Evolutionary conservation across 805 yeast species (phyloP).

Genomic region (Maudiozyma barnettii): DNA sequence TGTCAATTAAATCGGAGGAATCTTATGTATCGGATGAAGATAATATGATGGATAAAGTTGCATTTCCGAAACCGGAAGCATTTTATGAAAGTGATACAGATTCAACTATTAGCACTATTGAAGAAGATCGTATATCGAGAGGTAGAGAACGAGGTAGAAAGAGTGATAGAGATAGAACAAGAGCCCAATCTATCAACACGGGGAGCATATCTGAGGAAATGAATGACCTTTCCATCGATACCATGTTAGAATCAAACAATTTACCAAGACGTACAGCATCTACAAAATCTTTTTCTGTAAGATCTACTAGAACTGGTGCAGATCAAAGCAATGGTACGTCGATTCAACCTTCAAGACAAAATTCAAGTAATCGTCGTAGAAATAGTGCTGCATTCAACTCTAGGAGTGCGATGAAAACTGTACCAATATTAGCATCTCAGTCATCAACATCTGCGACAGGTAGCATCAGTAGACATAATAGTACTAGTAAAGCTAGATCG

Average conservation of each 20-base stretch:
- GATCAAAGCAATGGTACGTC: background rate
- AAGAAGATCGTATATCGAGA: background rate
- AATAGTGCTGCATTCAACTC: background rate
- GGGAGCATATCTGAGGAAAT: background rate
- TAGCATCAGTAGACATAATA: background rate
- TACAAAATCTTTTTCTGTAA: background rate
- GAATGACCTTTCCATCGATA: conserved; percentile 8
- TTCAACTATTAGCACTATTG: background rate
- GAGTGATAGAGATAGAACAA: conserved; percentile 3
- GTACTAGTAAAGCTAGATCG: background rate
- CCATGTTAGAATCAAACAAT: conserved; percentile 4
- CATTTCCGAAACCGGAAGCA: background rate
- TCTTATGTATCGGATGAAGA: conserved; percentile 19
- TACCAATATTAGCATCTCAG: background rate
- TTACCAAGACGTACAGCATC: background rate
- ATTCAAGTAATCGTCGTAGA: background rate
- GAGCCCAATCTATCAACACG: conserved; percentile 1
- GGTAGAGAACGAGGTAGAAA: background rate
- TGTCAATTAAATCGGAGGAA: conserved; percentile 15
- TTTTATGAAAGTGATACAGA: background rate
- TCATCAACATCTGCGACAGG: background rate
- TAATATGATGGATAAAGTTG: conserved; percentile 1
- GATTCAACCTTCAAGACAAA: background rate
- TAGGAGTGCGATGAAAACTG: background rate
- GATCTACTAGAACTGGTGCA: background rate